phyloP scores from a whole-genome alignment of 1,139 yeast species.

The Kodamaea sp. region DNA sequence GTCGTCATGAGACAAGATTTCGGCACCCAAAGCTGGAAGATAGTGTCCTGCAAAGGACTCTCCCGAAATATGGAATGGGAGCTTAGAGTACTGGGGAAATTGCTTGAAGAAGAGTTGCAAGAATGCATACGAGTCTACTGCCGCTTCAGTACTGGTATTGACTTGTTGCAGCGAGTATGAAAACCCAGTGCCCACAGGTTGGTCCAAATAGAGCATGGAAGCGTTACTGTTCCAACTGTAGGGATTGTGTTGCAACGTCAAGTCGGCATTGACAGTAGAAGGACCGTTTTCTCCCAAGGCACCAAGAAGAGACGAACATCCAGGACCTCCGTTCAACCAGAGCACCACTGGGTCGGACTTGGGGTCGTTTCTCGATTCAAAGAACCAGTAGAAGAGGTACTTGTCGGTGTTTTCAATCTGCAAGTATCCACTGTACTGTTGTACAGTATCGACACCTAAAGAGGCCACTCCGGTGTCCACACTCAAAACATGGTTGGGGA shows the following conservation, averaged over 20 bases:
- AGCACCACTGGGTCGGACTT: slow-evolving; percentile 57
- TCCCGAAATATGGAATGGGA: slow-evolving; percentile 79
- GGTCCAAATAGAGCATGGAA: slow-evolving; percentile 67
- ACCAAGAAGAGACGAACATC: slow-evolving; percentile 70
- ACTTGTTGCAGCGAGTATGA: slow-evolving; percentile 66
- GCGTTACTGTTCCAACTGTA: slow-evolving; percentile 72
- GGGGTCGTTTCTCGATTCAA: slow-evolving; percentile 59
- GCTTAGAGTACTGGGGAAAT: slow-evolving; percentile 60
- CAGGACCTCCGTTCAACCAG: slow-evolving; percentile 80
- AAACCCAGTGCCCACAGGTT: slow-evolving; percentile 77
- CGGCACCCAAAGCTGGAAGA: slow-evolving; percentile 76
- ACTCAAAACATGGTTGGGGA: slow-evolving; percentile 38
- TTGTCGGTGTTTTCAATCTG: slow-evolving; percentile 57
- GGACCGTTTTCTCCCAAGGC: slow-evolving; percentile 70
- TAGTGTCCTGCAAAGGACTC: slow-evolving; percentile 90
- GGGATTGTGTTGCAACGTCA: slow-evolving; percentile 58
- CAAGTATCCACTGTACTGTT: slow-evolving; percentile 66
- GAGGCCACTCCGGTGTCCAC: slow-evolving; percentile 39
- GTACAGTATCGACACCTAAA: slow-evolving; percentile 55
- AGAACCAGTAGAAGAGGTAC: slow-evolving; percentile 81
- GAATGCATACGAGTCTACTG: slow-evolving; percentile 73
- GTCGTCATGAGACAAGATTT: slow-evolving; percentile 65
- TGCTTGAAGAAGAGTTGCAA: slow-evolving; percentile 74
- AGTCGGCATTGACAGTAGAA: slow-evolving; percentile 49
- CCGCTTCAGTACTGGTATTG: slow-evolving; percentile 67